Base-by-base conservation (phyloP, 1,139 yeast genomes). In the Kurtzmaniella quercitrusa region DNA sequence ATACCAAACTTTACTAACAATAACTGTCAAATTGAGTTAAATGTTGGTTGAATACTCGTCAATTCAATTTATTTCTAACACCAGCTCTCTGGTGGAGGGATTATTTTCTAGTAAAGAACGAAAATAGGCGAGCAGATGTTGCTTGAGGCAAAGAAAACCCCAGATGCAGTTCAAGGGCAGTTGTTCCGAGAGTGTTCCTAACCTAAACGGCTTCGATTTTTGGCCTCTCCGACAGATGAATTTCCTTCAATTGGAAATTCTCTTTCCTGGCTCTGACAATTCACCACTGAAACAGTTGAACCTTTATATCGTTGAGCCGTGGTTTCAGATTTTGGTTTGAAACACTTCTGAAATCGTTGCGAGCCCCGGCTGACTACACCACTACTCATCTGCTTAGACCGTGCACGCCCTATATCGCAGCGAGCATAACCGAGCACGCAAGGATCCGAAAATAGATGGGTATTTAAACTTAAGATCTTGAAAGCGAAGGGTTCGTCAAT, bases 311-410 rank as follows among this genome's bases (percentile, higher is more conserved):
- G 9, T 9, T 11, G 14, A 21, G 11, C 4, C 15, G 19, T 23
- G 18, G 44, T 42, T 42, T 42, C 44, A 42, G 44, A 38, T 42
- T 42, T 42, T 30, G 14, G 3, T 17, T 5, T 42, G 44, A 42
- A 42, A 42, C 44, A 42, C n/a, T 9, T 38, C 21, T 23, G 39
- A 38, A 42, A 42, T 42, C 14, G 18, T 16, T 40, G n/a, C 18
- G 34, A 30, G 34, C 34, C 30, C 30, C 5, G n/a, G n/a, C n/a
- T n/a, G 38, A 19, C 20, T 19, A 16, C 26, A 18, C 23, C 12
- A n/a, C 12, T 9, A 5, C n/a, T 15, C 32, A 28, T 5, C 11
- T 15, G 32, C 32, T 28, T 28, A 28, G 14, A 5, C 32, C n/a
- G 21, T 26, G 4, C 30, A 5, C 30, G 30, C 30, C 30, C 30